Percentiles rank a stretch among this genome's conserved stretches.
Conservation (phyloP, 2,329 filamentous ascomycete genomes). For the Chrysoporthe deuterocubensis region DNA sequence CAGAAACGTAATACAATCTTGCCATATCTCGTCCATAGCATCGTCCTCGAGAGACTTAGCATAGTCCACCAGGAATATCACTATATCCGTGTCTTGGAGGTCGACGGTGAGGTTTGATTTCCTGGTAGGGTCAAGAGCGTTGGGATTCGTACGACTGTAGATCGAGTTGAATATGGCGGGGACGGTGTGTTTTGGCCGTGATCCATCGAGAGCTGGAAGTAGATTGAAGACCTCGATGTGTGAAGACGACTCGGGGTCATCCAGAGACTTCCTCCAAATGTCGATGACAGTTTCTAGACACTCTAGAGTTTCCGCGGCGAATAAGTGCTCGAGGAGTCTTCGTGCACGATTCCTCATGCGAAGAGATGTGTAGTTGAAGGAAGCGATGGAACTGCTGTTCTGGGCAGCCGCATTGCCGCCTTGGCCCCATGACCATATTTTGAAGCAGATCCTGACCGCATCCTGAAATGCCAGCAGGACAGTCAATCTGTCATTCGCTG, state of each 20-base stretch:
- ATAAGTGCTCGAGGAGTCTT: slow-evolving; percentile 88
- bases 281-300: slow-evolving; percentile 90
- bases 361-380: slow-evolving; percentile 87
- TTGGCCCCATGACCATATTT: slow-evolving; percentile 93
- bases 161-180: slow-evolving; percentile 95
- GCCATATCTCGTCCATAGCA: slow-evolving; percentile 97
- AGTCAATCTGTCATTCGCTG: slow-evolving; percentile 91
- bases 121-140: slow-evolving; percentile 74
- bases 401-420: slow-evolving; percentile 60
- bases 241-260: slow-evolving; percentile 51
- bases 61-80: slow-evolving; percentile 89
- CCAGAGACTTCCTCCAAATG: slow-evolving; percentile 69
- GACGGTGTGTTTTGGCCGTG: slow-evolving; percentile 86
- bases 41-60: slow-evolving; percentile 90
- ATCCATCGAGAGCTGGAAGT: slow-evolving; percentile 88
- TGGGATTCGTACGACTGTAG: slow-evolving; percentile 89
- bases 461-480: slow-evolving; percentile 97
- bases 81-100: slow-evolving; percentile 80
- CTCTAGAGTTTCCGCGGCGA: slow-evolving; percentile 88
- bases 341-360: slow-evolving; percentile 89
- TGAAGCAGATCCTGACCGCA: slow-evolving; percentile 87
- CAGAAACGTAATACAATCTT: slow-evolving; percentile 88
- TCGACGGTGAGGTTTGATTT: slow-evolving; percentile 89
- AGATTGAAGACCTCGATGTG: slow-evolving; percentile 77
- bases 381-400: slow-evolving; percentile 73